These are phyloP conservation scores for Globisporangium recalcitrans DNA, from an alignment of 352 stramenopile genomes.

Conservation along the genomic window DNA sequence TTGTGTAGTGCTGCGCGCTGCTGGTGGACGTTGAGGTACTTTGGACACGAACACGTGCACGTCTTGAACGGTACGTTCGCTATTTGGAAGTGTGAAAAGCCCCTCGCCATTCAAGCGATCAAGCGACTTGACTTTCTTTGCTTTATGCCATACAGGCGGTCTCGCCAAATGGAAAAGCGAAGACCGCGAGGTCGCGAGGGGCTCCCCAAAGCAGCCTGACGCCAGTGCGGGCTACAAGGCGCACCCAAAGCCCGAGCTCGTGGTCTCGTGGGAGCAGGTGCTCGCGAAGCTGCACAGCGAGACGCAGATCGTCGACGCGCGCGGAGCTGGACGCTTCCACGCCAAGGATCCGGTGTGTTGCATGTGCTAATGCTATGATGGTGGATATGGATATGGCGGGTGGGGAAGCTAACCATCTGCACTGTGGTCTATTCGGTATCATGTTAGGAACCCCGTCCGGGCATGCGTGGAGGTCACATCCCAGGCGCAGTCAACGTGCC, in stretches of 20 bases:
- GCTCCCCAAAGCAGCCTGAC: constrained; percentile 24
- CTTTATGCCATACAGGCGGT: constrained; percentile 28
- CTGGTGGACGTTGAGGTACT: constrained; percentile 90
- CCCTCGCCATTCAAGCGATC: background rate
- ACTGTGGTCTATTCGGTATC: background rate
- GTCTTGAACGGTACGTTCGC: constrained; percentile 71
- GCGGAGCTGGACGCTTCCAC: constrained; percentile 82
- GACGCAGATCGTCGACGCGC: constrained; percentile 89
- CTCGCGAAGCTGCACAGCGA: constrained; percentile 49
- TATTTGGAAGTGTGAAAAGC: background rate
- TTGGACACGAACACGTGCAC: constrained; percentile 83
- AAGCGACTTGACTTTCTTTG: background rate
- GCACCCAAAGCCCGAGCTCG: constrained; percentile 38
- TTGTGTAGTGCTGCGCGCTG: constrained; percentile 52
- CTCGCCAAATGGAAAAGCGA: constrained; percentile 72
- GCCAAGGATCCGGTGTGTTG: constrained; percentile 83
- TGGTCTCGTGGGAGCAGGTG: constrained; percentile 57
- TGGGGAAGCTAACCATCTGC: background rate
- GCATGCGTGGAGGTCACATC: constrained; percentile 91
- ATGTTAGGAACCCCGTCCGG: constrained; percentile 83
- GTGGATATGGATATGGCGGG: background rate
- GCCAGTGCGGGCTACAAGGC: constrained; percentile 37
- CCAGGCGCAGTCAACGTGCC: constrained; percentile 88
- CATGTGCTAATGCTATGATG: no score
- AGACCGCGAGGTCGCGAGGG: constrained; percentile 33